Percentiles rank a stretch among this genome's conserved stretches.
These are phyloP conservation scores for Cryptosporidium parvum DNA, from an alignment of 169 alveolate genomes.

Conservation along the genomic window DNA sequence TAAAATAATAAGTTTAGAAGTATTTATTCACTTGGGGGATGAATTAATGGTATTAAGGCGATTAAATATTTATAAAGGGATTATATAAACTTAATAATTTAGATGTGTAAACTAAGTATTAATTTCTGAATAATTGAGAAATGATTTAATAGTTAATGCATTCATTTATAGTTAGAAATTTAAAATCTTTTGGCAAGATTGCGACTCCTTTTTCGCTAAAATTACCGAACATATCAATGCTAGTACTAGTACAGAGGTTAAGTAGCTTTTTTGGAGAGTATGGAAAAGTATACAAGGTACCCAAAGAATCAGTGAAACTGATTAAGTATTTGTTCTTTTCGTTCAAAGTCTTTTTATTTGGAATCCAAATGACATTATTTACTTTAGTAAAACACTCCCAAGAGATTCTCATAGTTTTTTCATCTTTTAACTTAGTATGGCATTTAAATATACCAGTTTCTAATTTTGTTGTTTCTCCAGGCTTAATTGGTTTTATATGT, in stretches of 20 bases:
- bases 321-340: not conserved
- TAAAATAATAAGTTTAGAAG: not conserved
- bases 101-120: not conserved
- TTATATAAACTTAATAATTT: not conserved
- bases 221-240: conserved; percentile 25
- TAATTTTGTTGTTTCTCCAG: not conserved
- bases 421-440: not conserved
- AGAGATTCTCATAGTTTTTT: conserved; percentile 10
- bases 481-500: not conserved
- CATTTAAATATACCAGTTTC: conserved; percentile 40
- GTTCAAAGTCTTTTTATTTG: conserved; percentile 2
- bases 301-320: conserved; percentile 52
- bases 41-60: not conserved
- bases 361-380: conserved; percentile 39
- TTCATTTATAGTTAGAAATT: conserved; percentile 38
- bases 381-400: conserved; percentile 57
- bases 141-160: conserved; percentile 7
- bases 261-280: conserved; percentile 25
- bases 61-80: not conserved
- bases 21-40: not conserved
- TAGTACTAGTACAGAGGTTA: conserved; percentile 46
- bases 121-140: not conserved
- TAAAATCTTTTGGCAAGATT: conserved; percentile 25
- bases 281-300: conserved; percentile 49
- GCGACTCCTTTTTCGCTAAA: not conserved